Evolutionary conservation across 2,329 filamentous ascomycete species (phyloP), one percentile per base, ranked within the genome.

Genomic region (Phialophora expanda): DNA sequence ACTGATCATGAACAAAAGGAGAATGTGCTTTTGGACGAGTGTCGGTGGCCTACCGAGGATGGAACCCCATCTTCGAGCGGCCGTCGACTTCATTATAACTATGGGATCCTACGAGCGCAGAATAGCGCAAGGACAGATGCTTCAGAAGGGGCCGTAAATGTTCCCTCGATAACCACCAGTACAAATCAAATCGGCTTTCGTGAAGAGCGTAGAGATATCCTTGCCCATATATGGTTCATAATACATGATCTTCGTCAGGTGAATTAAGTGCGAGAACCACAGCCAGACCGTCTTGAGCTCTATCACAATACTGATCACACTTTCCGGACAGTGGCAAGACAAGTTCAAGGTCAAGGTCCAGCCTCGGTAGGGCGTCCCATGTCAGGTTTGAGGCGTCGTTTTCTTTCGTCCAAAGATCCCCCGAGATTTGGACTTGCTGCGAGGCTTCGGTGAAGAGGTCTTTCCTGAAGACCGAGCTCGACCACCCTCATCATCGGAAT

Each of bases 401-500:
- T 66, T 70, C 55, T 68, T 68, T 24, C 66, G 54, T 22, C 68
- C 68, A 59, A 70, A 70, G 34, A 70, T 66, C 28, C 67, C 56
- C 6, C 67, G 67, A 11, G 67, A 67, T 56, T 69, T 69, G 50
- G 67, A 69, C 61, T 69, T 69, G 62, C 30, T 69, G 44, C 67
- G 67, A 24, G 62, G 56, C 48, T 69, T 69, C 8, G 67, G 62
- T 9, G 56, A 55, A 14, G 62, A 64, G 7, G 59, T 64, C 60
- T 67, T 67, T 38, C 46, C 46, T 9, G 55, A n/a, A 4, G 65
- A 66, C 34, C 62, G 61, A 20, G 62, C 44, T 8, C 50, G 22
- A 11, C 17, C 26, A 2, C 20, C 44, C 8, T 64, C 62, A n/a
- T 69, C 68, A 32, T 70, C 64, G 50, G 56, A 59, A 59, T 71